A percentile compares a stretch with the other conserved stretches of the same genome.
These are phyloP conservation scores for Arthrocladium fulminans DNA, from an alignment of 2,329 filamentous ascomycete genomes.

Conservation along the genomic window DNA sequence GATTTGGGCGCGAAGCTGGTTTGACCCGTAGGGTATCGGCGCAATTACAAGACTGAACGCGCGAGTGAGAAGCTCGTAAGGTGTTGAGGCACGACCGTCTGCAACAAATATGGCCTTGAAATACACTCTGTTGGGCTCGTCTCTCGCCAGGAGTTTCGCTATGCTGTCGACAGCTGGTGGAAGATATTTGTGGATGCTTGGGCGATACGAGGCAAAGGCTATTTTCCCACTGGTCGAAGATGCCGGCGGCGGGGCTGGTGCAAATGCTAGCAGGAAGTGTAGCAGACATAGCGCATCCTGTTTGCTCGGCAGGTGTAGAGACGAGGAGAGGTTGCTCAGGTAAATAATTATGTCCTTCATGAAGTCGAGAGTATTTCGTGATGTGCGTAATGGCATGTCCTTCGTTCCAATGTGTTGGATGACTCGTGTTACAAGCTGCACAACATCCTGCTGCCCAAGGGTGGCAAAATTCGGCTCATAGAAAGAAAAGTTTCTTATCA, in stretches of 20 bases:
- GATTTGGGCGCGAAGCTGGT: slow-evolving; percentile 55
- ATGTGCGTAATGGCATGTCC: slow-evolving; percentile 71
- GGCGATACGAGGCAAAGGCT: slow-evolving; percentile 73
- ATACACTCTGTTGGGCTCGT: slow-evolving; percentile 81
- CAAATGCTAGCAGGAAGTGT: slow-evolving; percentile 84
- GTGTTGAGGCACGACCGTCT: slow-evolving; percentile 55
- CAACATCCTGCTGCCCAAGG: slow-evolving; percentile 65
- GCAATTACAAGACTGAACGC: slow-evolving; percentile 81
- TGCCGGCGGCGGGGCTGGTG: slow-evolving; percentile 64
- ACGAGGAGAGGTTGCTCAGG: slow-evolving; percentile 77
- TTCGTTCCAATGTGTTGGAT: slow-evolving; percentile 83
- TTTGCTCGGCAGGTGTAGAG: slow-evolving; percentile 69
- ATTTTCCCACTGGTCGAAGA: slow-evolving; percentile 47
- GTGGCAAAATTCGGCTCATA: slow-evolving; percentile 64
- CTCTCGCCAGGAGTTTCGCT: slow-evolving; percentile 82
- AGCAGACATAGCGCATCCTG: slow-evolving; percentile 82
- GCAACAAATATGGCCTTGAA: slow-evolving; percentile 74
- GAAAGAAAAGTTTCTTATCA: slow-evolving; percentile 88
- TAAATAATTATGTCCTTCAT: slow-evolving; percentile 92
- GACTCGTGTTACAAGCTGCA: slow-evolving; percentile 74
- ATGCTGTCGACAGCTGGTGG: slow-evolving; percentile 82
- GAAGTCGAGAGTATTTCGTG: slow-evolving; percentile 82
- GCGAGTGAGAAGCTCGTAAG: slow-evolving; percentile 73
- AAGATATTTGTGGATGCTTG: slow-evolving; percentile 73
- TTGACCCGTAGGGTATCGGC: slow-evolving; percentile 60